A percentile compares a stretch with the other conserved stretches of the same genome.
These are phyloP conservation scores for Candida taoyuanica DNA, from an alignment of 805 yeast species.

Conservation along the genomic window DNA sequence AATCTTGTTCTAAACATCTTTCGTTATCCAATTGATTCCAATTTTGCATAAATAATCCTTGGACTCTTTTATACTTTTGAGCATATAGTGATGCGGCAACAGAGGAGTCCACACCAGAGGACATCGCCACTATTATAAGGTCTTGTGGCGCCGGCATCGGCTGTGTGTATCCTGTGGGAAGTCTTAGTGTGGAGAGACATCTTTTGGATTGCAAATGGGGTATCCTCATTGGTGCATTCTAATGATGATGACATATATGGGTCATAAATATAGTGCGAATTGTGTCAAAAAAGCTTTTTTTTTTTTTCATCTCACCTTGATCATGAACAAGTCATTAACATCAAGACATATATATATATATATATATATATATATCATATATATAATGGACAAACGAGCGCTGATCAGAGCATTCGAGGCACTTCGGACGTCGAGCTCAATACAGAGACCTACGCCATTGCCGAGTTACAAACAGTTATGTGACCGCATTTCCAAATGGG, in stretches of 20 bases:
- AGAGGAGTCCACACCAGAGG: conserved; percentile 95
- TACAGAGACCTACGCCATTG: not conserved
- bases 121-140: conserved; percentile 81
- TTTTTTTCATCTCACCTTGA: too few species aligned
- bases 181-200: conserved; percentile 8
- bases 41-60: conserved; percentile 90
- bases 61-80: conserved; percentile 50
- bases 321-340: too few species aligned
- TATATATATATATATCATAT: too few species aligned
- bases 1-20: conserved; percentile 78
- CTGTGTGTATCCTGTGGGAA: conserved; percentile 30
- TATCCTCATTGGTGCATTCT: not conserved
- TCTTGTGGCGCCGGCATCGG: conserved; percentile 47
- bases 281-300: too few species aligned
- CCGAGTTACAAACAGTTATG: conserved; percentile 1
- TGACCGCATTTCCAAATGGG: conserved; percentile 1
- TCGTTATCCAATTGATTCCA: conserved; percentile 42
- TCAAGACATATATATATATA: too few species aligned
- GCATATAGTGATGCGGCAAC: conserved; percentile 73
- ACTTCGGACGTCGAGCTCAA: conserved; percentile 1
- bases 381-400: not conserved
- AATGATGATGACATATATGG: not conserved
- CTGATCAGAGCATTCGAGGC: conserved; percentile 3
- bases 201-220: too few species aligned
- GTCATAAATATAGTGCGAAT: too few species aligned